Conservation (phyloP, 768 basidiomycete genomes). For the Phylloporus arenicola region DNA sequence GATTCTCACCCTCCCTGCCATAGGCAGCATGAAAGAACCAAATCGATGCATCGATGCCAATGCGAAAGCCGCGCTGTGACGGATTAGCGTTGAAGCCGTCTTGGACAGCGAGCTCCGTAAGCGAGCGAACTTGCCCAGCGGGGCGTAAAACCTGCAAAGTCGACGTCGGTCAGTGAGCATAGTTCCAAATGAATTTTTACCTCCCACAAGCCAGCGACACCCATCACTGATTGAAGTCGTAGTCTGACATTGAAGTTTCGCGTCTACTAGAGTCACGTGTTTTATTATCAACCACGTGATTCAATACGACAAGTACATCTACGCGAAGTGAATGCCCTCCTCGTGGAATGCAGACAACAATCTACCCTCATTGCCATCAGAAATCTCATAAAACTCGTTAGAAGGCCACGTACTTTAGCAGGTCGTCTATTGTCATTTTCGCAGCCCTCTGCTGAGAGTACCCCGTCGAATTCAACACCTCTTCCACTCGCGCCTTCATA, state of each 20-base stretch:
- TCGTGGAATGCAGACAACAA: slow-evolving; percentile 71
- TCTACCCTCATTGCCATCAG: slow-evolving; percentile 32
- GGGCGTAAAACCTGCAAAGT: slow-evolving; percentile 56
- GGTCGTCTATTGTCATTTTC: slow-evolving; percentile 91
- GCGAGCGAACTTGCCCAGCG: slow-evolving; percentile 63
- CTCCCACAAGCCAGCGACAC: slow-evolving; percentile 48
- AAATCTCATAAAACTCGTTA: background rate
- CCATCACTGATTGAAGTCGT: slow-evolving; percentile 28
- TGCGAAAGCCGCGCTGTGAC: slow-evolving; percentile 64
- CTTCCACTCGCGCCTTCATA: slow-evolving; percentile 68
- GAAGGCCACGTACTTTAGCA: slow-evolving; percentile 63
- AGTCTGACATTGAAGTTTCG: background rate
- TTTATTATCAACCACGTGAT: background rate
- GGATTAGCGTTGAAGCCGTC: slow-evolving; percentile 72
- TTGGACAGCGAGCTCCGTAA: slow-evolving; percentile 68
- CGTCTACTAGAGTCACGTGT: background rate
- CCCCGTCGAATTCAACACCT: slow-evolving; percentile 64
- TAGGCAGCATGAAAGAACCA: slow-evolving; percentile 76
- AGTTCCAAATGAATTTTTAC: slow-evolving; percentile 25
- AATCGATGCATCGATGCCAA: slow-evolving; percentile 82
- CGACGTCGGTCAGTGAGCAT: slow-evolving; percentile 7
- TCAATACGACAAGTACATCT: background rate
- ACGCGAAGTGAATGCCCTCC: slow-evolving; percentile 69
- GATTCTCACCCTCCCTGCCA: slow-evolving; percentile 78
- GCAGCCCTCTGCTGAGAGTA: slow-evolving; percentile 76